A percentile compares a stretch with the other conserved stretches of the same genome.
These are phyloP conservation scores for Vaccinium macrocarpon DNA, from an alignment of 148 eudicot genomes.

Conservation along the genomic window DNA sequence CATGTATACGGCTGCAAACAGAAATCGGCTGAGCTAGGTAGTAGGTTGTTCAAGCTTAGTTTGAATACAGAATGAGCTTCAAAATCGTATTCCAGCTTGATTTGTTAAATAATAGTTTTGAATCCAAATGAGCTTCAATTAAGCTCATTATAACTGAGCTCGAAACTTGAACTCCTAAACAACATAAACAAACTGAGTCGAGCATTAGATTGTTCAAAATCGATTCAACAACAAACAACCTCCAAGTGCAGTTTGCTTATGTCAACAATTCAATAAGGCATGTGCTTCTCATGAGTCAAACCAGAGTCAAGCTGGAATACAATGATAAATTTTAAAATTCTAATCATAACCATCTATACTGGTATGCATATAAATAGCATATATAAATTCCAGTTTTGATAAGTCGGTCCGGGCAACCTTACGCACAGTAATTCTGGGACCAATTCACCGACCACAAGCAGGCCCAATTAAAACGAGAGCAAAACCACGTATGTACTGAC, in stretches of 20 bases:
- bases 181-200: background rate
- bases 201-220: background rate
- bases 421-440: background rate
- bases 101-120: background rate
- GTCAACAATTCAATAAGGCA: background rate
- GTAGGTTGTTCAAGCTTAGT: background rate
- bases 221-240: background rate
- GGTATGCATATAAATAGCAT: background rate
- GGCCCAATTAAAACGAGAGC: background rate
- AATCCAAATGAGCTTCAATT: background rate
- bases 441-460: background rate
- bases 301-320: background rate
- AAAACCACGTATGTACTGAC: background rate
- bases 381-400: no score
- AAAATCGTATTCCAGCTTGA: background rate
- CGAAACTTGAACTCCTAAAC: background rate
- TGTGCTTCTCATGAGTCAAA: background rate
- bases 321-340: background rate
- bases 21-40: background rate
- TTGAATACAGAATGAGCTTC: background rate
- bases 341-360: background rate
- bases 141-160: background rate
- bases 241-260: background rate
- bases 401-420: background rate
- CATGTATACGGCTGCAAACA: background rate